These are phyloP conservation scores for Tephrocybe rancida DNA, from an alignment of 768 basidiomycete species.

Conservation along the genomic window DNA sequence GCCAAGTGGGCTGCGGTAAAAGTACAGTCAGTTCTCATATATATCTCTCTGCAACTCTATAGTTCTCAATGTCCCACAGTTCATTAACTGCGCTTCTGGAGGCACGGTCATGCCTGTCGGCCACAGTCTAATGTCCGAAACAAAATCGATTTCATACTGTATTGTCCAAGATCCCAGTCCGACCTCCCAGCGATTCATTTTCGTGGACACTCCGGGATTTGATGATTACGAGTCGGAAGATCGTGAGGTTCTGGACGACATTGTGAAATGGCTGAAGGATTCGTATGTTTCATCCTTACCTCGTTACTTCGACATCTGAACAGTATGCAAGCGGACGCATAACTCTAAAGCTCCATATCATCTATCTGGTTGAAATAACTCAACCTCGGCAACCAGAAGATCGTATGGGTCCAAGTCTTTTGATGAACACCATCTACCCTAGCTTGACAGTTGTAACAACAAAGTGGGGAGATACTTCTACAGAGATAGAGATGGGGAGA, in stretches of 20 bases:
- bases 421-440: not conserved
- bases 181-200: not conserved
- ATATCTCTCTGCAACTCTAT: not conserved
- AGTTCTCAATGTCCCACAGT: not conserved
- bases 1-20: not conserved
- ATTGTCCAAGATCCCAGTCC: not conserved
- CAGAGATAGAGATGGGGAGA: not conserved
- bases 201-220: conserved; percentile 5
- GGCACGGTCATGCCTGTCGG: not conserved
- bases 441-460: not conserved
- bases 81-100: not conserved
- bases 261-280: not conserved
- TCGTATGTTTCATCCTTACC: not conserved
- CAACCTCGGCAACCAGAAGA: not conserved
- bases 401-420: not conserved
- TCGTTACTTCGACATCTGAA: not conserved
- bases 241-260: not conserved
- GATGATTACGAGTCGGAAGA: not conserved
- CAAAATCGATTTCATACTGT: not conserved
- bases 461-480: not conserved
- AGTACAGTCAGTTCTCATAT: not conserved
- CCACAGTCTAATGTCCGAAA: not conserved
- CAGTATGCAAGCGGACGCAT: not conserved
- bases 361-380: not conserved
- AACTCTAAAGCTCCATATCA: not conserved